These are phyloP conservation scores for Chimonanthus salicifolius DNA, from an alignment of 164 flowering plant genomes.

Conservation along the genomic window DNA sequence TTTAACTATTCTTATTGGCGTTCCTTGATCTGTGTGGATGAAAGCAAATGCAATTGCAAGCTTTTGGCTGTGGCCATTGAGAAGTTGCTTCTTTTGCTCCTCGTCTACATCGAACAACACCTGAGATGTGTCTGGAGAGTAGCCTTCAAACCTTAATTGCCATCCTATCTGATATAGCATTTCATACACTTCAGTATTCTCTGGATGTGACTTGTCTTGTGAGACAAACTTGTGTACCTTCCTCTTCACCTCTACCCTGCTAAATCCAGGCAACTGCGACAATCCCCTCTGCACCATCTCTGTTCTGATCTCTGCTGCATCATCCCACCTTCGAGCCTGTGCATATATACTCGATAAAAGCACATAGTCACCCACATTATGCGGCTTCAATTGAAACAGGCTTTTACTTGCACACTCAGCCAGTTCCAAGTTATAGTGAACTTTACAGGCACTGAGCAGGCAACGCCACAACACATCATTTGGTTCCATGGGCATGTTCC, in stretches of 20 bases:
- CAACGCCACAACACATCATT: constrained; percentile 69
- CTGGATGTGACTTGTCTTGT: constrained; percentile 46
- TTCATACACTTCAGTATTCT: constrained; percentile 41
- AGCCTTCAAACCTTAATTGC: constrained; percentile 85
- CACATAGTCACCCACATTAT: constrained; percentile 49
- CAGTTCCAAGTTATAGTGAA: constrained; percentile 39
- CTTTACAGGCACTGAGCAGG: constrained; percentile 58
- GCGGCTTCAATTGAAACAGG: constrained; percentile 28
- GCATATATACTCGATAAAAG: constrained; percentile 60
- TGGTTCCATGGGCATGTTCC: constrained; percentile 59
- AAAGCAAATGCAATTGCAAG: constrained; percentile 75
- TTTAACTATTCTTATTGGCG: constrained; percentile 57
- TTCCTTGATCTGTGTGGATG: constrained; percentile 40
- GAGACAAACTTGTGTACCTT: constrained; percentile 55
- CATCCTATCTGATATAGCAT: constrained; percentile 87
- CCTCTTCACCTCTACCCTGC: constrained; percentile 55
- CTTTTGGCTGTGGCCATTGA: constrained; percentile 70
- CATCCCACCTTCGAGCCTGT: constrained; percentile 47
- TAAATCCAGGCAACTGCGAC: constrained; percentile 48
- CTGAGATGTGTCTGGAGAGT: constrained; percentile 52
- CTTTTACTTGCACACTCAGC: constrained; percentile 44
- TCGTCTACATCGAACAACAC: constrained; percentile 60
- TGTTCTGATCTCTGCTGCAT: constrained; percentile 31
- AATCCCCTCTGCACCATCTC: constrained; percentile 36
- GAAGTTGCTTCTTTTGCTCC: constrained; percentile 55